phyloP scores from a whole-genome alignment of 2,329 filamentous ascomycete genomes.

The Parafenestella ontariensis region DNA sequence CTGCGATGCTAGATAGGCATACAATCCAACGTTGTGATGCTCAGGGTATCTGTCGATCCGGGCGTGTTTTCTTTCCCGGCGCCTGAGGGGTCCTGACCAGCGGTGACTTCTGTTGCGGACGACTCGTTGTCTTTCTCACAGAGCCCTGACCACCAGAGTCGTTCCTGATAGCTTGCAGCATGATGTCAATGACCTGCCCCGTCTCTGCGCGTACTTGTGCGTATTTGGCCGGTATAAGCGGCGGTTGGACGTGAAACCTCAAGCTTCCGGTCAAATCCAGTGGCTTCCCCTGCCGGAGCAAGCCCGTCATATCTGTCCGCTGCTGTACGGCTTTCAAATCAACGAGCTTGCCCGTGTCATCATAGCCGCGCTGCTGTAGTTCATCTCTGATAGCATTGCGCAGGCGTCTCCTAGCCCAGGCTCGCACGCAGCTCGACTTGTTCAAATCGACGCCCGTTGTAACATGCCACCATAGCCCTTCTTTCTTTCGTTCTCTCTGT shows the following conservation, averaged over 20 bases:
- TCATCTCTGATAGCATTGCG: constrained; percentile 40
- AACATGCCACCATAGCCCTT: constrained; percentile 45
- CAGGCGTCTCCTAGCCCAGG: constrained; percentile 41
- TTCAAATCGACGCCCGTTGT: constrained; percentile 29
- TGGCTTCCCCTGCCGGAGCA: constrained; percentile 6
- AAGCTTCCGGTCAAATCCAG: constrained; percentile 34
- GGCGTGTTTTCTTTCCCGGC: not conserved
- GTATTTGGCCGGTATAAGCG: constrained; percentile 39
- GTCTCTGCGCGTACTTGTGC: constrained; percentile 31
- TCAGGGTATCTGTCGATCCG: not conserved
- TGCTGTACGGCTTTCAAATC: constrained; percentile 6
- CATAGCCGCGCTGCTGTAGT: constrained; percentile 35
- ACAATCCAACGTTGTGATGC: not conserved
- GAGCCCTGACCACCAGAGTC: not conserved
- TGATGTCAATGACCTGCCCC: constrained; percentile 21
- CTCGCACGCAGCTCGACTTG: constrained; percentile 41
- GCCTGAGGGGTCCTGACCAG: not conserved
- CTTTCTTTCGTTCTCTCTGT: constrained; percentile 20
- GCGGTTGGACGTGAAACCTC: constrained; percentile 27
- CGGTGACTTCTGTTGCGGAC: not conserved
- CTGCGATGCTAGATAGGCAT: not conserved
- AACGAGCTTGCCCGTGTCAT: constrained; percentile 33
- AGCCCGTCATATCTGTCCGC: not conserved
- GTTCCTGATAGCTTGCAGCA: constrained; percentile 2
- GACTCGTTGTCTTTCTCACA: not conserved